Evolutionary conservation across 2,329 filamentous ascomycete genomes (phyloP).

Genomic region (Gyromitra esculenta): DNA sequence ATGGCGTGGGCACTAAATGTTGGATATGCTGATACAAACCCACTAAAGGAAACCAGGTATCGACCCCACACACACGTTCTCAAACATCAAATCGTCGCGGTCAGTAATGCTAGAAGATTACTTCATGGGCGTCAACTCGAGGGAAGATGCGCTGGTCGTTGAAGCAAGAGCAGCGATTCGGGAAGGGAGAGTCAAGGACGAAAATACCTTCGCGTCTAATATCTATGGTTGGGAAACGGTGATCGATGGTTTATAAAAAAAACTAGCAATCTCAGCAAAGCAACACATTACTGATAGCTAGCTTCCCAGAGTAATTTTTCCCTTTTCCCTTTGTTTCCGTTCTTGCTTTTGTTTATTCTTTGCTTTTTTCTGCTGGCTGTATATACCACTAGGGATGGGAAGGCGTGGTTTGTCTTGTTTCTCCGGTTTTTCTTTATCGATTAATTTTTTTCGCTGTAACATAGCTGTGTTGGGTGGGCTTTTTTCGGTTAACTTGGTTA

Average conservation of each 20-base stretch:
- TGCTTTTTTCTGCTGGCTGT: not conserved
- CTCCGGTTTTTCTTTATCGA: not conserved
- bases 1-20: not conserved
- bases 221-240: conserved; percentile 37
- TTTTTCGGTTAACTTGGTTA: conserved; percentile 13
- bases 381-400: conserved; percentile 10
- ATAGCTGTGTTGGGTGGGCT: not conserved
- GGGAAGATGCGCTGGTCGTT: conserved; percentile 40
- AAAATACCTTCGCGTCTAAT: not conserved
- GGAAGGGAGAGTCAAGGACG: conserved; percentile 30
- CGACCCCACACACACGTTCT: conserved; percentile 12
- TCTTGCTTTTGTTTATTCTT: conserved; percentile 5
- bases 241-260: conserved; percentile 31
- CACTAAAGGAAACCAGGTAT: conserved; percentile 43
- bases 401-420: conserved; percentile 15
- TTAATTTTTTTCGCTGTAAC: not conserved
- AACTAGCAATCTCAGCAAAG: not conserved
- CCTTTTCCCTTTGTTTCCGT: conserved; percentile 3
- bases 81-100: conserved; percentile 18
- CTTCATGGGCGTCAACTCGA: conserved; percentile 41
- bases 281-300: no score
- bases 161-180: conserved; percentile 42
- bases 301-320: not conserved
- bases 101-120: conserved; percentile 29
- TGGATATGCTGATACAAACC: conserved; percentile 40